These are phyloP conservation scores for Cordyceps cicadae DNA, from an alignment of 2,329 filamentous ascomycete species.

Conservation along the genomic window DNA sequence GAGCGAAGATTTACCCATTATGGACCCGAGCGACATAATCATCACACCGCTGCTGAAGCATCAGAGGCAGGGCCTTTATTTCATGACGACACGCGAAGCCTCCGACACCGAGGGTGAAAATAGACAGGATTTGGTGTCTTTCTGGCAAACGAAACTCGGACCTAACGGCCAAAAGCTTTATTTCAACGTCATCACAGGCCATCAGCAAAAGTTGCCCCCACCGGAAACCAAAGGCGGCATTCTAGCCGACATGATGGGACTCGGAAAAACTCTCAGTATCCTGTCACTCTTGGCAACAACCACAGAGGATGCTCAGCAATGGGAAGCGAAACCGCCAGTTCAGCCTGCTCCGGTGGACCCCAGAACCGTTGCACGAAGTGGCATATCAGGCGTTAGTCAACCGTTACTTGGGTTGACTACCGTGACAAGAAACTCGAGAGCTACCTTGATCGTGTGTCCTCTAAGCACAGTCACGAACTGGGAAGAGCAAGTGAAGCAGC, in stretches of 20 bases:
- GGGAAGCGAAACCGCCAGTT: conserved; percentile 45
- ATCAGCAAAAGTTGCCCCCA: conserved; percentile 51
- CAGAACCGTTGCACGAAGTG: conserved; percentile 26
- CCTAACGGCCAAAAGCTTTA: conserved; percentile 51
- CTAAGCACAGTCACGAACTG: conserved; percentile 90
- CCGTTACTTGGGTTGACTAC: conserved; percentile 39
- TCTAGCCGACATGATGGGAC: conserved; percentile 78
- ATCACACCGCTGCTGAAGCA: conserved; percentile 67
- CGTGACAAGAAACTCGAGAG: conserved; percentile 60
- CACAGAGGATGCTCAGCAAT: conserved; percentile 52
- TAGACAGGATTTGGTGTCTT: conserved; percentile 57
- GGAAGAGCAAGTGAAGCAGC: conserved; percentile 83
- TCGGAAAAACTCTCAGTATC: conserved; percentile 82
- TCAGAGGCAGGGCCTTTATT: conserved; percentile 83
- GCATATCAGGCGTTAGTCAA: conserved; percentile 25
- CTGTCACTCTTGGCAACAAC: conserved; percentile 68
- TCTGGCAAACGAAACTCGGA: conserved; percentile 61
- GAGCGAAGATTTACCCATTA: conserved; percentile 65
- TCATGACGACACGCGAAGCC: conserved; percentile 73
- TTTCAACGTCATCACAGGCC: conserved; percentile 78
- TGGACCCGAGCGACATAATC: conserved; percentile 55
- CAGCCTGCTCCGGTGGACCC: conserved; percentile 38
- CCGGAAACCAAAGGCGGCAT: conserved; percentile 64
- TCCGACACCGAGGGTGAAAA: conserved; percentile 49
- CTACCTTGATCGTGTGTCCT: conserved; percentile 81